A percentile compares a stretch with the other conserved stretches of the same genome.
phyloP scores from a whole-genome alignment of 306 rosid genomes.

The Gastrolobium villosum region DNA sequence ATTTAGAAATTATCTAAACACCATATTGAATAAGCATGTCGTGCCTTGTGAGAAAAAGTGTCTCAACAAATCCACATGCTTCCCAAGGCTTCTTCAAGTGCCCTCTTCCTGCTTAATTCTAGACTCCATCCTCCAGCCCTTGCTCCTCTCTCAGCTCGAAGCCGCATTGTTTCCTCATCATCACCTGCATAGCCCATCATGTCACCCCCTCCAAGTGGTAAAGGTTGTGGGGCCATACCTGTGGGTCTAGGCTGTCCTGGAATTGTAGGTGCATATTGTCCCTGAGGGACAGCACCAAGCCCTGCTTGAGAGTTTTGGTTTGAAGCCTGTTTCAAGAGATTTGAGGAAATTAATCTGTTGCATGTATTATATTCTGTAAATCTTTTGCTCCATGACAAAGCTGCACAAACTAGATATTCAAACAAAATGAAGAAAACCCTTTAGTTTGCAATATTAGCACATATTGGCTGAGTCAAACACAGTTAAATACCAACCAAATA shows the following conservation, averaged over 20 bases:
- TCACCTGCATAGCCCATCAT: slow-evolving; percentile 67
- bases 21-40: background rate
- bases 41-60: background rate
- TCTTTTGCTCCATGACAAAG: background rate
- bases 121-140: slow-evolving; percentile 91
- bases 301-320: slow-evolving; percentile 75
- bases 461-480: background rate
- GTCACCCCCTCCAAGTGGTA: slow-evolving; percentile 78
- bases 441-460: background rate
- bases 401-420: slow-evolving; percentile 24
- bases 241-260: slow-evolving; percentile 91
- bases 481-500: slow-evolving; percentile 13
- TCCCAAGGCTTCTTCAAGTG: slow-evolving; percentile 91
- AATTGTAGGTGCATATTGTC: slow-evolving; percentile 90
- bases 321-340: slow-evolving; percentile 55
- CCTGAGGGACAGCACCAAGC: slow-evolving; percentile 64
- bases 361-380: background rate
- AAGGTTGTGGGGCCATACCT: slow-evolving; percentile 79
- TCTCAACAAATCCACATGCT: slow-evolving; percentile 80
- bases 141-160: slow-evolving; percentile 76
- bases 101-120: slow-evolving; percentile 80
- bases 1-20: background rate
- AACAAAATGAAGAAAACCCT: slow-evolving; percentile 14
- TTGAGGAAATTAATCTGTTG: slow-evolving; percentile 2
- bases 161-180: slow-evolving; percentile 70